Evolutionary conservation across 495 filamentous ascomycete species (phyloP), one percentile per base, ranked within the genome.

Genomic region (Neurospora sp.): DNA sequence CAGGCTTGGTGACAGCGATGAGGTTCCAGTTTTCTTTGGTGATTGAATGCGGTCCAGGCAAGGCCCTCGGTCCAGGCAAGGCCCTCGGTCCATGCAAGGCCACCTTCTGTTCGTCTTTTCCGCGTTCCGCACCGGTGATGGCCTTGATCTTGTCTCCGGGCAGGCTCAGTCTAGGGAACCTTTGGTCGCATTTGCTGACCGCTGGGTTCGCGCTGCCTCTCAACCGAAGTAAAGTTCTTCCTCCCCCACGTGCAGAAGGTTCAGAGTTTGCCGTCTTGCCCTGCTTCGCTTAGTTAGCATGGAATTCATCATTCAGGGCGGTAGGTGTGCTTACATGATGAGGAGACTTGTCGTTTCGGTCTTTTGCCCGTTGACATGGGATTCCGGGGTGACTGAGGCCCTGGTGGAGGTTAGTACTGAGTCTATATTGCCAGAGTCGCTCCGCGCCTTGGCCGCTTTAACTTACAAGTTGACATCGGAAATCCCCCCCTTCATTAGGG

Each of bases 61-160:
- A 16, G 12, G n/a, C n/a, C n/a, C n/a, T n/a, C 6, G 12, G 0
- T 12, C 4, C 20, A 0, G 27, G 22, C 0, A 61, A 16, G 22
- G 27, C 6, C 7, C 53, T 35, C 6, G 27, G 27, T 3, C 14
- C 14, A 61, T 35, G 53, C 12, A 35, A 16, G 6, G 6, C 12
- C 27, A 5, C 6, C 22, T 2, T 61, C 35, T 1, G 5, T 16
- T 61, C 12, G 20, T 0, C 2, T 20, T 22, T 10, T 53, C 9
- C 5, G 8, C 20, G 0, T 3, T 12, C 9, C 8, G 7, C 44
- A 8, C 7, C 41, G 6, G 17, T 8, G 17, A n/a, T 4, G 8
- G 17, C 1, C 17, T 3, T n/a, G 7, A 3, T 45, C 17, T 48
- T 48, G n/a, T 48, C 3, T 9, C 6, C 3, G 3, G 8, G 16